Conservation (phyloP, 2,329 filamentous ascomycete genomes). For the Helicocarpus griseus region DNA sequence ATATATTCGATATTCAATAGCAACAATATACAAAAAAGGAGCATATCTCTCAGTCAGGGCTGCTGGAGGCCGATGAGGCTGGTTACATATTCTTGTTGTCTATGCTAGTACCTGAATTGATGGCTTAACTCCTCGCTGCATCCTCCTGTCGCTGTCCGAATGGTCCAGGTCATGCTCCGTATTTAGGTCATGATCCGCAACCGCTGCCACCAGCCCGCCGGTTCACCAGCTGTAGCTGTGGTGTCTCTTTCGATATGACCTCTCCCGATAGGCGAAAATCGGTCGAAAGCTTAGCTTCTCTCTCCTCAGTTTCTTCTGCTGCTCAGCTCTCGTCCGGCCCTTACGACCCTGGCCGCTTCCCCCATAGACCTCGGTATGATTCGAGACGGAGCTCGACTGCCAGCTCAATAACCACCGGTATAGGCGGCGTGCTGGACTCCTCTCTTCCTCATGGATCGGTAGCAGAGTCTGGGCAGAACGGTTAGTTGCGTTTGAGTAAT, state of each 20-base stretch:
- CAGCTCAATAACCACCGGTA: constrained; percentile 75
- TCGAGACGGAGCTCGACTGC: constrained; percentile 67
- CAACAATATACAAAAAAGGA: background rate
- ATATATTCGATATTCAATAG: background rate
- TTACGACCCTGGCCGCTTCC: constrained; percentile 27
- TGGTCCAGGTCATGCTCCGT: background rate
- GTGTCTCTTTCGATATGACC: constrained; percentile 44
- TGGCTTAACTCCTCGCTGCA: background rate
- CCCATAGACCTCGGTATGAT: constrained; percentile 25
- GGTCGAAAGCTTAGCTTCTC: constrained; percentile 53
- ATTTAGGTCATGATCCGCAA: background rate
- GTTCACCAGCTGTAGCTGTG: background rate
- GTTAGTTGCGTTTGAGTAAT: constrained; percentile 19
- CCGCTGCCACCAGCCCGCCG: background rate
- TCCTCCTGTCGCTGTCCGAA: background rate
- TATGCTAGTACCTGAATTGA: background rate
- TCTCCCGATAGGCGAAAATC: constrained; percentile 54
- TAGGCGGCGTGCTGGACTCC: constrained; percentile 73
- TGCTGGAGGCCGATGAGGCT: background rate
- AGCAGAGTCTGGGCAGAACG: constrained; percentile 65
- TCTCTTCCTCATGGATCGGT: constrained; percentile 49
- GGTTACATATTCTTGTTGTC: background rate
- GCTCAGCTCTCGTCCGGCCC: constrained; percentile 35
- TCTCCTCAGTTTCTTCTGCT: constrained; percentile 42
- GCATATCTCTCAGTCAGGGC: background rate